A percentile compares a stretch with the other conserved stretches of the same genome.
Evolutionary conservation across 345 rosid species (phyloP).

Genomic region (Pistacia integerrima): DNA sequence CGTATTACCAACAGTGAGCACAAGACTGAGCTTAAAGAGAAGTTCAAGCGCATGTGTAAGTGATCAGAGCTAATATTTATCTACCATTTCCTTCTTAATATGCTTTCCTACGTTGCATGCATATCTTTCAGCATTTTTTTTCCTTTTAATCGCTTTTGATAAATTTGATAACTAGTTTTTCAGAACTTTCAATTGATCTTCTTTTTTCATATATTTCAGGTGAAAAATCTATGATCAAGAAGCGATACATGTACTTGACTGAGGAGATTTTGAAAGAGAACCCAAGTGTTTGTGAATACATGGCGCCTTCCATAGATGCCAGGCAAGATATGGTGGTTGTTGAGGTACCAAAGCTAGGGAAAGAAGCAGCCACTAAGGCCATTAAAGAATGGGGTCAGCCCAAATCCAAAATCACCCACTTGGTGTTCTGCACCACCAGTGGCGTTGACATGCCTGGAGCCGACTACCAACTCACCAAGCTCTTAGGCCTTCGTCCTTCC

Average conservation of each 20-base stretch:
- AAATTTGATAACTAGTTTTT: no score
- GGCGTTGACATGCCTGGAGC: conserved; percentile 67
- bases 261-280: conserved; percentile 49
- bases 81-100: neutral
- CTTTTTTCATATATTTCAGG: conserved; percentile 27
- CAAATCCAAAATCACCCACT: conserved; percentile 58
- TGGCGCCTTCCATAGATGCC: conserved; percentile 45
- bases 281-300: conserved; percentile 36
- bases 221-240: conserved; percentile 50
- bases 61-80: no score
- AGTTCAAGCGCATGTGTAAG: conserved; percentile 61
- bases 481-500: conserved; percentile 52
- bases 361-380: conserved; percentile 53
- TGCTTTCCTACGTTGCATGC: no score
- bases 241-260: conserved; percentile 41
- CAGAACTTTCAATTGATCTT: neutral
- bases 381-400: conserved; percentile 59
- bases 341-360: conserved; percentile 50
- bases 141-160: no score
- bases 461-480: conserved; percentile 61
- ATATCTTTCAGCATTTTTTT: no score
- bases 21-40: conserved; percentile 46
- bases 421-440: conserved; percentile 57
- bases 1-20: conserved; percentile 57
- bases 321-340: conserved; percentile 53